phyloP scores from a whole-genome alignment of 2,329 filamentous ascomycete genomes.

The Cladosporium austrohemisphaericum region DNA sequence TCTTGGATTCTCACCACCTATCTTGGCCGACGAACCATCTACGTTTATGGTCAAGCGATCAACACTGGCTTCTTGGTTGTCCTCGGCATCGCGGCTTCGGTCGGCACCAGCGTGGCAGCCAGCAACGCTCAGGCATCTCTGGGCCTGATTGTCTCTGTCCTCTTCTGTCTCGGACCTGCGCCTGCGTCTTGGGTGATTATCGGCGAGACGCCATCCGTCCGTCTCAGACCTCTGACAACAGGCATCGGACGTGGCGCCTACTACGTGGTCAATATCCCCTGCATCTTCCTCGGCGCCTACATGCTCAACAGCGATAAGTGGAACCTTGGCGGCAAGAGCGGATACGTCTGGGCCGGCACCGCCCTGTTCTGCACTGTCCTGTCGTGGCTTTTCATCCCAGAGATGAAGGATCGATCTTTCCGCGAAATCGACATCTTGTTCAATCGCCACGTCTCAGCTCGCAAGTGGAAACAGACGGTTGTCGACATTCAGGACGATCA shows the following conservation, averaged over 20 bases:
- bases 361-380: conserved; percentile 53
- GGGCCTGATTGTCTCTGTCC: conserved; percentile 62
- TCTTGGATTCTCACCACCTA: conserved; percentile 65
- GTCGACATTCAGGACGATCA: conserved; percentile 60
- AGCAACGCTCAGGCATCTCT: conserved; percentile 58
- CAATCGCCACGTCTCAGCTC: conserved; percentile 51
- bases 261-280: conserved; percentile 63
- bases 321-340: conserved; percentile 52
- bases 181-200: conserved; percentile 66
- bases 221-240: conserved; percentile 61
- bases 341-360: conserved; percentile 59
- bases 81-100: conserved; percentile 58
- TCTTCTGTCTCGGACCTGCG: conserved; percentile 60
- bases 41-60: conserved; percentile 56
- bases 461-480: conserved; percentile 53
- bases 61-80: conserved; percentile 54
- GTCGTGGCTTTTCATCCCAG: conserved; percentile 47
- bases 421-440: conserved; percentile 62
- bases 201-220: conserved; percentile 62
- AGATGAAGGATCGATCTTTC: conserved; percentile 57
- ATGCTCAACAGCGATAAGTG: conserved; percentile 54
- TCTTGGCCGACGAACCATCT: conserved; percentile 61
- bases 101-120: conserved; percentile 37
- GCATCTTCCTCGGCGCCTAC: conserved; percentile 59
- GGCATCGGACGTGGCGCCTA: conserved; percentile 62